A percentile compares a stretch with the other conserved stretches of the same genome.
phyloP scores from a whole-genome alignment of 2,329 filamentous ascomycete genomes.

The Colletotrichum brevisporum region DNA sequence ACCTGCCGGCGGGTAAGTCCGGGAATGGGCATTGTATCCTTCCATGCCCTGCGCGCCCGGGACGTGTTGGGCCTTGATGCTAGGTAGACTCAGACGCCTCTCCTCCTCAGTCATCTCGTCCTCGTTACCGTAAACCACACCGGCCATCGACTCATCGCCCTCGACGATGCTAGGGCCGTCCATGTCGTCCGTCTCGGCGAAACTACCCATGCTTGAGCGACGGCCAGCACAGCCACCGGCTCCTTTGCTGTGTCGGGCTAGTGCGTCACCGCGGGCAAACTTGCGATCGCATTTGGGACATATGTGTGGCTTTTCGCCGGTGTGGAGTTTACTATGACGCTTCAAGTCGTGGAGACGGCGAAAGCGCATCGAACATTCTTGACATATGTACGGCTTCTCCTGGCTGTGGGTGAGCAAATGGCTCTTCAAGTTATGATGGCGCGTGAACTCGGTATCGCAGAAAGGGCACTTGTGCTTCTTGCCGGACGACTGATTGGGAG shows the following conservation, averaged over 20 bases:
- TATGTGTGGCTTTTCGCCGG: conserved; percentile 93
- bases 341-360: conserved; percentile 94
- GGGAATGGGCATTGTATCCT: conserved; percentile 72
- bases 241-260: conserved; percentile 95
- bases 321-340: conserved; percentile 95
- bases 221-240: conserved; percentile 95
- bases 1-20: conserved; percentile 84
- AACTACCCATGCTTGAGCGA: conserved; percentile 86
- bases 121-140: conserved; percentile 59
- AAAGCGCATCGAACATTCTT: conserved; percentile 94
- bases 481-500: conserved; percentile 67
- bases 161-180: conserved; percentile 65
- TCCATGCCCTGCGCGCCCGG: conserved; percentile 65
- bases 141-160: conserved; percentile 70
- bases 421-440: conserved; percentile 97
- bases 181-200: conserved; percentile 83
- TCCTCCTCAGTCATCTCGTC: conserved; percentile 73
- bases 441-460: conserved; percentile 95
- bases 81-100: conserved; percentile 78
- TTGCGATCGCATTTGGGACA: conserved; percentile 95
- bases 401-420: conserved; percentile 98
- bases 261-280: conserved; percentile 94
- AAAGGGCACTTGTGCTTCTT: conserved; percentile 98
- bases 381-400: conserved; percentile 96
- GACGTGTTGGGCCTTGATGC: conserved; percentile 80